A percentile compares a stretch with the other conserved stretches of the same genome.
Evolutionary conservation across 1,139 yeast species (phyloP).

Genomic region (Sugiyamaella grinbergsii): DNA sequence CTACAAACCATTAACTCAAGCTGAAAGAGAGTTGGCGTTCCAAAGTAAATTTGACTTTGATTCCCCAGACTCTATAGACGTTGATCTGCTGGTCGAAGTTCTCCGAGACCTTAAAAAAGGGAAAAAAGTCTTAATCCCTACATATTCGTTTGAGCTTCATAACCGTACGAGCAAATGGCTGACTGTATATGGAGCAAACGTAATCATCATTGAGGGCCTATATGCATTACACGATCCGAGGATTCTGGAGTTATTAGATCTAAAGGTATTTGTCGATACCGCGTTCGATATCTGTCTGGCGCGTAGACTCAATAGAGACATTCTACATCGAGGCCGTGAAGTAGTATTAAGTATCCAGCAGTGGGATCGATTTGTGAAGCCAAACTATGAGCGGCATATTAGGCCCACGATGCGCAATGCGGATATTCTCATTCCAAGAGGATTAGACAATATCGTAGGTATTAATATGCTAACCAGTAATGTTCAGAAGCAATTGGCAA

Average conservation of each 20-base stretch:
- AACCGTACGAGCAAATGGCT: conserved; percentile 66
- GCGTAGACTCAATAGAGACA: conserved; percentile 83
- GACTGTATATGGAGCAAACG: conserved; percentile 93
- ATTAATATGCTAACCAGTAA: conserved; percentile 78
- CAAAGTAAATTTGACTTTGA: conserved; percentile 78
- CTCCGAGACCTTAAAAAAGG: conserved; percentile 66
- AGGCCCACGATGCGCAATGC: conserved; percentile 80
- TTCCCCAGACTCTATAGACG: conserved; percentile 77
- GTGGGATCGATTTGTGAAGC: conserved; percentile 90
- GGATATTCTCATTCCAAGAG: conserved; percentile 85
- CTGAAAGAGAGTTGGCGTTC: conserved; percentile 66
- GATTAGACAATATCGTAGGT: conserved; percentile 79
- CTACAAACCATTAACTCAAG: conserved; percentile 69
- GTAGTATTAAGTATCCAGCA: conserved; percentile 78
- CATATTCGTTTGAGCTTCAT: conserved; percentile 79
- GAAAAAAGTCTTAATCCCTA: conserved; percentile 70
- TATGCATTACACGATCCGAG: conserved; percentile 77
- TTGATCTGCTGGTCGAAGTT: conserved; percentile 67
- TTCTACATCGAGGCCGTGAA: conserved; percentile 82
- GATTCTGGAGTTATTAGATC: conserved; percentile 73
- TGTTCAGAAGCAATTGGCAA: conserved; percentile 67
- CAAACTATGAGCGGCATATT: conserved; percentile 78
- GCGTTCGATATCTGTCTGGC: conserved; percentile 91
- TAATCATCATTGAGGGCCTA: conserved; percentile 87
- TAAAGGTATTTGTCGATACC: conserved; percentile 89